These are phyloP conservation scores for Atalantia buxifolia DNA, from an alignment of 345 rosid species.

Conservation along the genomic window DNA sequence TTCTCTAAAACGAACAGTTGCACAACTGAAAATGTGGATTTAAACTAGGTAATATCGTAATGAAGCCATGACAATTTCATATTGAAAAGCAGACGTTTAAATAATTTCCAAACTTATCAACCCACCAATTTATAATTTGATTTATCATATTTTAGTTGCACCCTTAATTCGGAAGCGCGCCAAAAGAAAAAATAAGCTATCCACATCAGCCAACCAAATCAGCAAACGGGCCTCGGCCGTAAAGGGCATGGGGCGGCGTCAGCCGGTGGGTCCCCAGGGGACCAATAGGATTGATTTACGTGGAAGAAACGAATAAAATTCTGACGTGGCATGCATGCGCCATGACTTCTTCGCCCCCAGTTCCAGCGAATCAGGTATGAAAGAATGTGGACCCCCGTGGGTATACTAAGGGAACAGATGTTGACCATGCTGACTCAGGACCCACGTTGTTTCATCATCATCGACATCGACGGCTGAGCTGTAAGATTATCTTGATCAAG, in stretches of 20 bases:
- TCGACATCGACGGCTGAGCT: conserved; percentile 8
- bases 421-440: conserved; percentile 4
- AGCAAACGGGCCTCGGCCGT: no score
- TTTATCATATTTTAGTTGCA: not conserved
- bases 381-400: not conserved
- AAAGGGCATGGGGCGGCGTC: not conserved
- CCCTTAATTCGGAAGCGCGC: not conserved
- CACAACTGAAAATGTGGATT: no score
- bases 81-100: not conserved
- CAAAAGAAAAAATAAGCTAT: not conserved
- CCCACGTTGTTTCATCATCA: not conserved
- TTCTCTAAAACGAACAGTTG: no score
- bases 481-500: not conserved
- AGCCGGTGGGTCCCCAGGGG: not conserved
- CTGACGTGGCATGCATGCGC: conserved; percentile 22
- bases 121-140: no score
- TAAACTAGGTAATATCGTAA: no score
- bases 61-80: no score
- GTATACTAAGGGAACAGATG: not conserved
- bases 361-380: not conserved
- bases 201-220: not conserved
- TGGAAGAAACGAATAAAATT: conserved; percentile 14
- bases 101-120: no score
- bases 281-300: conserved; percentile 15
- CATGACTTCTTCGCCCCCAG: not conserved